Conservation (phyloP, 2,329 filamentous ascomycete species). For the Penicillium sp. region DNA sequence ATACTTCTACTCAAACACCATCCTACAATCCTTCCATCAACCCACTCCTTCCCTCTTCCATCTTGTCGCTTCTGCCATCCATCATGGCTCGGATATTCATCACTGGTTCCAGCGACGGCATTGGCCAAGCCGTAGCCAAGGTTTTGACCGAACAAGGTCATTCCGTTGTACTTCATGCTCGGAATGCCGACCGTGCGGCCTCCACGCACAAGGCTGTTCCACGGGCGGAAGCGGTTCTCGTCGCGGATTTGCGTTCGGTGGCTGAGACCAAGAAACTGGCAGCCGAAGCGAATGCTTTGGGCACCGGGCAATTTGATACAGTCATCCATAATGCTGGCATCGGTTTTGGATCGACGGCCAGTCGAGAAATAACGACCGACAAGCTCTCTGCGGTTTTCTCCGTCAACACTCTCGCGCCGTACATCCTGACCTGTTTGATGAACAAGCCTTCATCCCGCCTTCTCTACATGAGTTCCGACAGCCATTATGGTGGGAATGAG, state of each 20-base stretch:
- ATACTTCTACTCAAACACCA: too few species aligned
- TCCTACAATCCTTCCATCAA: too few species aligned
- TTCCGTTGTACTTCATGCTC: conserved; percentile 52
- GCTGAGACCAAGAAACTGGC: conserved; percentile 50
- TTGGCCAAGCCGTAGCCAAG: conserved; percentile 50
- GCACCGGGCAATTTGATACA: conserved; percentile 48
- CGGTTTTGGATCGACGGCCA: conserved; percentile 33
- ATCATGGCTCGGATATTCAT: conserved; percentile 40
- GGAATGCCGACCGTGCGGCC: conserved; percentile 49
- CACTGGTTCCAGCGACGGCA: conserved; percentile 54
- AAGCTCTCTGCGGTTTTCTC: conserved; percentile 48
- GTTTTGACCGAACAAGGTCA: conserved; percentile 49
- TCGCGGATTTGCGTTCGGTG: conserved; percentile 50
- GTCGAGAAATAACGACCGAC: conserved; percentile 41
- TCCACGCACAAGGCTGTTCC: conserved; percentile 48
- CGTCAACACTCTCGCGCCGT: conserved; percentile 55
- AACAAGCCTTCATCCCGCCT: conserved; percentile 44
- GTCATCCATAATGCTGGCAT: conserved; percentile 56
- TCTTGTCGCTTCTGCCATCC: not conserved
- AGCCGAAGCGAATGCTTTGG: conserved; percentile 42
- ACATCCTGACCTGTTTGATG: conserved; percentile 51
- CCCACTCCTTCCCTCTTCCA: not conserved
- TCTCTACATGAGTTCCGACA: conserved; percentile 48
- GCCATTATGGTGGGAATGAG: conserved; percentile 48
- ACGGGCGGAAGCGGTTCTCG: conserved; percentile 47